Conservation (phyloP, 2,329 filamentous ascomycete genomes). For the Emergomyces orientalis region DNA sequence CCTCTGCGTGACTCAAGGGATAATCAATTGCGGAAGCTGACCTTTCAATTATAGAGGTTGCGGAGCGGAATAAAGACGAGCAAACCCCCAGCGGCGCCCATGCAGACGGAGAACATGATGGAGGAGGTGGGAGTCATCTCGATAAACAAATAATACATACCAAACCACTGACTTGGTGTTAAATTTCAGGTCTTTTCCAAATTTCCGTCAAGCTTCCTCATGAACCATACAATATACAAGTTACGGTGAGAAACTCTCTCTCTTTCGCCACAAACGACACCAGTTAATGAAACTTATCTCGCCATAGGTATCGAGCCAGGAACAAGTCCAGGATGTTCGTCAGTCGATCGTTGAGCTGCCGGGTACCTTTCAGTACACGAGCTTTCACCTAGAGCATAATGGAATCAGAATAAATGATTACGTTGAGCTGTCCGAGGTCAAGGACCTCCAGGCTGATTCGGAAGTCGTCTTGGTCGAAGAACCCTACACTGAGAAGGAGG, state of each 20-base stretch:
- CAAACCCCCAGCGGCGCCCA: slow-evolving; percentile 12
- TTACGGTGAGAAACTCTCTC: slow-evolving; percentile 56
- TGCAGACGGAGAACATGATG: slow-evolving; percentile 27
- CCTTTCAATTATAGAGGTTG: background rate
- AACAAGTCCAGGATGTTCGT: slow-evolving; percentile 94
- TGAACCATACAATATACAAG: slow-evolving; percentile 66
- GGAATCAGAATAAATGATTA: slow-evolving; percentile 91
- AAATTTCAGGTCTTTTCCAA: slow-evolving; percentile 48
- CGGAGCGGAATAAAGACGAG: slow-evolving; percentile 1
- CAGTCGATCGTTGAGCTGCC: slow-evolving; percentile 94
- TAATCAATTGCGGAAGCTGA: background rate
- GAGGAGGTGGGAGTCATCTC: slow-evolving; percentile 12
- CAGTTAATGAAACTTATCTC: slow-evolving; percentile 16
- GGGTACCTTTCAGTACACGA: slow-evolving; percentile 90
- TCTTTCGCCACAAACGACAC: slow-evolving; percentile 14
- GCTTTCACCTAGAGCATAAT: slow-evolving; percentile 92
- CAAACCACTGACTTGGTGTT: background rate
- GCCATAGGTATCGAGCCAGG: slow-evolving; percentile 71
- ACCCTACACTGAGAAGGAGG: slow-evolving; percentile 97
- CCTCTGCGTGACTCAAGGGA: background rate
- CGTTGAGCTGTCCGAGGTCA: slow-evolving; percentile 79
- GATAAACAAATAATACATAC: background rate
- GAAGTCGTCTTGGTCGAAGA: slow-evolving; percentile 80
- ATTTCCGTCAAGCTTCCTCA: slow-evolving; percentile 76
- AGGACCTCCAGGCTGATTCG: slow-evolving; percentile 65